A percentile compares a stretch with the other conserved stretches of the same genome.
Conservation (phyloP, 176 grass and related monocot species). For the Oryza australiensis region DNA sequence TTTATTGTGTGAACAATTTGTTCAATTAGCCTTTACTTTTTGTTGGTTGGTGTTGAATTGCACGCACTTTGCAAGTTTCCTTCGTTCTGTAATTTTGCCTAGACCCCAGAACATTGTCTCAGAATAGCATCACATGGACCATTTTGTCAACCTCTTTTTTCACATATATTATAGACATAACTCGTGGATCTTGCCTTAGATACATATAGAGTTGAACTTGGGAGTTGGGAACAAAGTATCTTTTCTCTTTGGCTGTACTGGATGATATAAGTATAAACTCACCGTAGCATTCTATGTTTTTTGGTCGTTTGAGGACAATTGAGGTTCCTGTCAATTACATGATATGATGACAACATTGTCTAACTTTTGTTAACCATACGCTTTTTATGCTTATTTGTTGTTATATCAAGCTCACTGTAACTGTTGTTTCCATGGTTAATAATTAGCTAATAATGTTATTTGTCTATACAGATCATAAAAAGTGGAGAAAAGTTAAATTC, state of each 20-base stretch:
- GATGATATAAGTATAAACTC: neutral
- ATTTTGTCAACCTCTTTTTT: neutral
- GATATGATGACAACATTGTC: neutral
- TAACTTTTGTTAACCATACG: neutral
- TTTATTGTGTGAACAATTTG: conserved; percentile 1
- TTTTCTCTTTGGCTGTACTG: neutral
- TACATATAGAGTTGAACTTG: conserved; percentile 16
- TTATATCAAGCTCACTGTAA: neutral
- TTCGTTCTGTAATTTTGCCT: neutral
- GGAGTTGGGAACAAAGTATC: neutral
- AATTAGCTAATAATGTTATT: neutral
- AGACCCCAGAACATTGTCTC: neutral
- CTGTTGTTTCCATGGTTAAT: neutral
- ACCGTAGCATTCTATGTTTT: neutral
- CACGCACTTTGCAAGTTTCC: neutral
- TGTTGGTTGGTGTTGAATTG: conserved; percentile 15
- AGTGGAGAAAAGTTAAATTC: neutral
- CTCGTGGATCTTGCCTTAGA: neutral
- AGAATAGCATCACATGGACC: neutral
- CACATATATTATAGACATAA: neutral
- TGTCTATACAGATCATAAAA: neutral
- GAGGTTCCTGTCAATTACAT: neutral
- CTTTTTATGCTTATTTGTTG: conserved; percentile 15
- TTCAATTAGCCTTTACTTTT: neutral
- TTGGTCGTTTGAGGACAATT: neutral